Base-by-base conservation (phyloP, 164 flowering plant genomes). In the Vitis rupestris region DNA sequence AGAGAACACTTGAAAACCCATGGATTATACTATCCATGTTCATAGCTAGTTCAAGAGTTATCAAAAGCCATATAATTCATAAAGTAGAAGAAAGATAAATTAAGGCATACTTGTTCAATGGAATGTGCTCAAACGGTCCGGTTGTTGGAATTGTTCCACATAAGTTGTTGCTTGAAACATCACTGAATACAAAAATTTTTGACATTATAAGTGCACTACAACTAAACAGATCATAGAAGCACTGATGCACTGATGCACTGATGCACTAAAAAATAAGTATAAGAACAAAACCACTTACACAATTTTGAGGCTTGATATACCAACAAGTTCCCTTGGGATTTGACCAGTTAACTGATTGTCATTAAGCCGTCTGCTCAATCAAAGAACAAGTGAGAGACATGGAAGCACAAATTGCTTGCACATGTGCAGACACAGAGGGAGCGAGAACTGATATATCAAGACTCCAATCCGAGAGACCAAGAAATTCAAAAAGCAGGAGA, bases 71-170 rank as follows among this genome's bases (percentile, higher is more conserved):
- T 37, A 37, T 37, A 37, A 37, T 37, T 30, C 44, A 55, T 63
- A 30, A 52, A 2, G 9, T 8, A 56, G 11, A 15, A 37, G 53
- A 14, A 59, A 23, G 30, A 51, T 1, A 44, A 56, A 12, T 16
- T 29, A 55, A 29, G 57, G 54, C 92, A 53, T 84, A 93, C 98
- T 90, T 93, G 89, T 74, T 84, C 71, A 87, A 69, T 10, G 98
- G 93, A 16, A 93, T 86, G 82, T 88, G 97, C 73, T 89, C 95
- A 84, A 94, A 94, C 67, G 97, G 85, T 56, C 98, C 98, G 52
- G 79, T 72, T 10, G 89, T 86, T 23, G 98, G 98, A 76, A 94
- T 92, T 13, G 98, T 84, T 76, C 98, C 98, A 72, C 98, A 94
- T 53, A 94, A 70, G 50, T 94, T 80, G 76, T 94, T 94, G 79